These are phyloP conservation scores for Mycena crocata DNA, from an alignment of 768 basidiomycete genomes.

Conservation along the genomic window DNA sequence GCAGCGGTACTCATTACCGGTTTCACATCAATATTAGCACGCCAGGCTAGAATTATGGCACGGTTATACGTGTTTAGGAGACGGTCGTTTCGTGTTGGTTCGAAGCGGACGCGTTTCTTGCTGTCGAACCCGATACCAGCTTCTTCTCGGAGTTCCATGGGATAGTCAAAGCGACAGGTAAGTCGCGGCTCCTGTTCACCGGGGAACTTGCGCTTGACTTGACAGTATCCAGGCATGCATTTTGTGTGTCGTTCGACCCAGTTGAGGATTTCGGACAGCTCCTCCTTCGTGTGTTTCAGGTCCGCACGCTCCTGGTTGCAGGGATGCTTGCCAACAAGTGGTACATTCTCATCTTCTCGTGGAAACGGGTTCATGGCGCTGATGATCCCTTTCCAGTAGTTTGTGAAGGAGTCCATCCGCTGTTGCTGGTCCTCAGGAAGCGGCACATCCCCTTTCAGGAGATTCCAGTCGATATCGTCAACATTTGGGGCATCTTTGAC, in stretches of 20 bases:
- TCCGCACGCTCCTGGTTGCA: constrained; percentile 14
- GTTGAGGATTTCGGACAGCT: constrained; percentile 37
- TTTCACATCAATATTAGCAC: constrained; percentile 39
- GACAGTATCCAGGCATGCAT: constrained; percentile 42
- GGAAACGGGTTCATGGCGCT: constrained; percentile 32
- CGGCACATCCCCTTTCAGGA: constrained; percentile 5
- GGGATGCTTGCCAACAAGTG: constrained; percentile 26
- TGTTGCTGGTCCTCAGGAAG: constrained; percentile 21
- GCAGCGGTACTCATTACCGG: constrained; percentile 35
- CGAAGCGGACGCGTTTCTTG: constrained; percentile 22
- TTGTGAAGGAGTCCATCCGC: constrained; percentile 26
- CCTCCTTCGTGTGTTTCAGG: constrained; percentile 35
- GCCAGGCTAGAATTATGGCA: constrained; percentile 36
- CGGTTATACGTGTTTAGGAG: constrained; percentile 37
- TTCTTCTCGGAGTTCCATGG: constrained; percentile 5
- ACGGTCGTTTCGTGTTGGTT: constrained; percentile 32
- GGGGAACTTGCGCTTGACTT: constrained; percentile 34
- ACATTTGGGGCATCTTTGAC: constrained; percentile 34
- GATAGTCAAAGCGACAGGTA: constrained; percentile 34
- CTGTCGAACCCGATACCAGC: constrained; percentile 23
- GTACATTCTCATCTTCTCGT: constrained; percentile 16
- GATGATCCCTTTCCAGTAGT: constrained; percentile 13
- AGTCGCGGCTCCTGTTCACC: constrained; percentile 24
- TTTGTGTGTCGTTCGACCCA: constrained; percentile 38
- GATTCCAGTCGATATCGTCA: constrained; percentile 30